phyloP scores from a whole-genome alignment of 495 filamentous ascomycete species.

The Penicillium malachiteum region DNA sequence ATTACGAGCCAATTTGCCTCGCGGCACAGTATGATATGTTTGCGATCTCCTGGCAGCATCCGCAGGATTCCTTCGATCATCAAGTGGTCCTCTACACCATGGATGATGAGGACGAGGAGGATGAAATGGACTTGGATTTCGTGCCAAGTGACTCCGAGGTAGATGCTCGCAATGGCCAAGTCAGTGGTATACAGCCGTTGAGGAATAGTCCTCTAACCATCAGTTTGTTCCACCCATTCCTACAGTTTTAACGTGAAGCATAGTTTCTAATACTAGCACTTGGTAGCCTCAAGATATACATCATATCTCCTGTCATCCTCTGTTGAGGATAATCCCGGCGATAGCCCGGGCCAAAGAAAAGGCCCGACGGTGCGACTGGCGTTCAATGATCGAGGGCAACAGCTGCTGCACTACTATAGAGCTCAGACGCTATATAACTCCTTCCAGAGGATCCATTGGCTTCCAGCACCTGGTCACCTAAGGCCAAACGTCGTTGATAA shows the following conservation, averaged over 20 bases:
- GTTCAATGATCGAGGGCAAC: constrained; percentile 40
- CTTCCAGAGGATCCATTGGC: constrained; percentile 17
- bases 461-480: background rate
- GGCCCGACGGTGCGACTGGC: constrained; percentile 31
- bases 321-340: background rate
- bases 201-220: background rate
- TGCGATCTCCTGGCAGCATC: constrained; percentile 46
- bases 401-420: constrained; percentile 28
- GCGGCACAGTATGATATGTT: constrained; percentile 27
- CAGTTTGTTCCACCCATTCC: constrained; percentile 9
- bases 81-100: constrained; percentile 34
- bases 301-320: background rate
- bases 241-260: background rate
- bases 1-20: constrained; percentile 35
- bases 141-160: background rate
- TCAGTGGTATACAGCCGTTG: background rate
- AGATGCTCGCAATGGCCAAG: no score
- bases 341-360: constrained; percentile 1
- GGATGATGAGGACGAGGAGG: background rate
- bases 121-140: constrained; percentile 1
- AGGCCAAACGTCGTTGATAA: constrained; percentile 26
- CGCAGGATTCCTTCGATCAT: constrained; percentile 16
- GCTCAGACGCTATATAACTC: constrained; percentile 11
- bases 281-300: constrained; percentile 7
- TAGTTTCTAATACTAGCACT: background rate